Evolutionary conservation across 257 asterid genomes (phyloP).

Genomic region (Jasminum sambac): DNA sequence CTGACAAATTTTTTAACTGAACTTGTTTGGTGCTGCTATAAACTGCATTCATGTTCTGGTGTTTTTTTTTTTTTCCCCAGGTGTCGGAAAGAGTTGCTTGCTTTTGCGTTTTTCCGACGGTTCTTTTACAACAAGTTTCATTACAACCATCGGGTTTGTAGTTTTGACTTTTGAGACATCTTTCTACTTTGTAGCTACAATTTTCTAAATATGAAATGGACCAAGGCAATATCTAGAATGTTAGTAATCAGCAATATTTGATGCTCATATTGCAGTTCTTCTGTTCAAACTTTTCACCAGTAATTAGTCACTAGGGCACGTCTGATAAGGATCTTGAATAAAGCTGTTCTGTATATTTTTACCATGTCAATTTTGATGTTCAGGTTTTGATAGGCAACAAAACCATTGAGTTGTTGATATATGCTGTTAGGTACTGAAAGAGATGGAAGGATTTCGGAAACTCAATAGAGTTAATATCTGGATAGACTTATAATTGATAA

Average conservation of each 20-base stretch:
- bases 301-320: background rate
- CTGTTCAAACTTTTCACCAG: background rate
- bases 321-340: background rate
- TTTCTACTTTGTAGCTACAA: background rate
- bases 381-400: background rate
- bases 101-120: conserved; percentile 23
- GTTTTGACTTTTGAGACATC: conserved; percentile 9
- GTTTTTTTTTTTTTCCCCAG: conserved; percentile 21
- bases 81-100: conserved; percentile 25
- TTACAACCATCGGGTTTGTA: conserved; percentile 14
- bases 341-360: background rate
- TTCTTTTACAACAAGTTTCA: conserved; percentile 18
- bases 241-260: background rate
- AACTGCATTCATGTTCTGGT: background rate
- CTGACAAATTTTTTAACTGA: background rate
- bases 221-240: background rate
- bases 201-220: background rate
- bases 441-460: background rate
- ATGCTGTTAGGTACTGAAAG: background rate
- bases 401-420: background rate
- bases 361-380: background rate
- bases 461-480: background rate
- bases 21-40: conserved; percentile 1
- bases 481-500: background rate
- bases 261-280: background rate